Evolutionary conservation across 1,139 yeast genomes (phyloP), one percentile per base, ranked within the genome.

Genomic region (Suhomyces bokatorum): DNA sequence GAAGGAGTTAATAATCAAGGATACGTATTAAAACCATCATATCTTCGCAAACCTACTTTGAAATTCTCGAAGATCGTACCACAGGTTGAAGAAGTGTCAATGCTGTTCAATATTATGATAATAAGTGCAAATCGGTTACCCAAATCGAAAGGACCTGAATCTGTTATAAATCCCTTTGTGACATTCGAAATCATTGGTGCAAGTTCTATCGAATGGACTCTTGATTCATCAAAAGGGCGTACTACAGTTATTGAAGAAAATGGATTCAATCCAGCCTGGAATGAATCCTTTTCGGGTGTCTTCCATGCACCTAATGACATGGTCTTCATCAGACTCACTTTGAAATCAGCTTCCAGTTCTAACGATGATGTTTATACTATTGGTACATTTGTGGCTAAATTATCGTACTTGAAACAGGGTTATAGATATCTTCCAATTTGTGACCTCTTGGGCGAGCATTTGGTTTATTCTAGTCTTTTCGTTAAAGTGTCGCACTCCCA

Each of bases 221-320:
- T 46, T 0, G 44, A 54, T 9, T 50, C 51, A 52, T 35, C 49
- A 20, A 44, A 29, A 3, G 50, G 50, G 8, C 57, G 63, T 43
- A 77, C 88, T 0, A 50, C 62, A 5, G 58, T 68, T 3, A 69
- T 80, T 3, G 46, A 58, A 15, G 75, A 76, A 42, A 89, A 90
- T 62, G 97, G 97, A 0, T 89, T 87, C 63, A 90, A 87, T 60
- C 97, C 98, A 0, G 66, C 76, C 2, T 90, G 97, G 97, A 80
- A 85, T 53, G 73, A 78, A 40, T 62, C 60, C 4, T 75, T 83
- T 49, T 57, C 64, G 20, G 77, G 87, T 2, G 61, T 58, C 0
- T 57, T 85, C 10, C 60, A 63, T 2, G 66, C 78, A 67, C 82
- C 72, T 77, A 24, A 59, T 5, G 57, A 66, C 32, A 56, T 73